Conservation (phyloP, 371 early-diverging fungal genomes). For the Saksenaea oblongispora region DNA sequence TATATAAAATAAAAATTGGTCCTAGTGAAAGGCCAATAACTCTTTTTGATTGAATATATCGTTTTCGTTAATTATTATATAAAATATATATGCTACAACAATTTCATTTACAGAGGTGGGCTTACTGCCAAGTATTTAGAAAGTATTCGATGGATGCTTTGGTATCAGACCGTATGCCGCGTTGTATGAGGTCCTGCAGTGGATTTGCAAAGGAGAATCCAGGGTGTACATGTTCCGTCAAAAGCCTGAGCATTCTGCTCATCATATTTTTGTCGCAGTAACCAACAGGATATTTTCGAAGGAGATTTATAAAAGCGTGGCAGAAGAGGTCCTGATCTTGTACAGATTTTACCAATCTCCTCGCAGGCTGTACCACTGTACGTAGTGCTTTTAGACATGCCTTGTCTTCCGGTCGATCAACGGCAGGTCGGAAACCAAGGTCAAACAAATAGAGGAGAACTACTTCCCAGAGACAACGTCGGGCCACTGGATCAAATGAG, state of each 20-base stretch:
- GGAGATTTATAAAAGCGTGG: neutral
- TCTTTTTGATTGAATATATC: too few species aligned
- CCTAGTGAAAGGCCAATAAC: too few species aligned
- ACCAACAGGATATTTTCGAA: neutral
- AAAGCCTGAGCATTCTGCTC: neutral
- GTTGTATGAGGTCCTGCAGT: neutral
- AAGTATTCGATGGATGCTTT: neutral
- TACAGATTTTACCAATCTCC: neutral
- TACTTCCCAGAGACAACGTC: slow-evolving; percentile 27
- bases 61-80: too few species aligned
- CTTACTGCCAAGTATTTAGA: neutral
- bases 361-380: neutral
- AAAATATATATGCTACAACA: too few species aligned
- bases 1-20: too few species aligned
- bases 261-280: slow-evolving; percentile 1
- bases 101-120: too few species aligned
- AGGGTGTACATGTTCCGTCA: neutral
- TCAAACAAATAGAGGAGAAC: slow-evolving; percentile 19
- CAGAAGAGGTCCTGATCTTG: neutral
- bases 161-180: neutral
- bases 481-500: slow-evolving; percentile 26
- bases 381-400: neutral
- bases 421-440: slow-evolving; percentile 17
- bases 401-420: neutral
- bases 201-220: neutral